A percentile compares a stretch with the other conserved stretches of the same genome.
Conservation (phyloP, 1,284 basidiomycete genomes). For the Meira miltonrushii region DNA sequence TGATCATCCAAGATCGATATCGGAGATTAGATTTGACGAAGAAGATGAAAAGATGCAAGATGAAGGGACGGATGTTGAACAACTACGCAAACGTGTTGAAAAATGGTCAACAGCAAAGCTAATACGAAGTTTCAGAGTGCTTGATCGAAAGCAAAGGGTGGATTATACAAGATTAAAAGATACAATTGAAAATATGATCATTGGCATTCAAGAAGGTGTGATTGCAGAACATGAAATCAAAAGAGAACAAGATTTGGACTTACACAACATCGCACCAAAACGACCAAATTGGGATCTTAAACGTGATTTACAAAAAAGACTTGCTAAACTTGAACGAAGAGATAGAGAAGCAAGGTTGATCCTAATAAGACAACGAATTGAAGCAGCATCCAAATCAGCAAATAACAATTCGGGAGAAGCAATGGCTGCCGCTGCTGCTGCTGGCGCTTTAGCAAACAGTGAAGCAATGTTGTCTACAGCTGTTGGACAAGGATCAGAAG, state of each 20-base stretch:
- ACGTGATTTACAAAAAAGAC: slow-evolving; percentile 82
- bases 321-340: slow-evolving; percentile 77
- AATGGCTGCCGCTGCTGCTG: no score
- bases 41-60: slow-evolving; percentile 5
- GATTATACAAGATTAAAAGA: slow-evolving; percentile 63
- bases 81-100: background rate
- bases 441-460: no score
- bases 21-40: background rate
- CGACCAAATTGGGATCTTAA: slow-evolving; percentile 95
- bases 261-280: slow-evolving; percentile 95
- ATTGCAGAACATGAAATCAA: slow-evolving; percentile 78
- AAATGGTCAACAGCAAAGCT: slow-evolving; percentile 9
- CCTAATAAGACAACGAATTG: slow-evolving; percentile 66
- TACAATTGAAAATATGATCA: slow-evolving; percentile 79
- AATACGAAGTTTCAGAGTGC: slow-evolving; percentile 38
- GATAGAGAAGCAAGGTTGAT: slow-evolving; percentile 88
- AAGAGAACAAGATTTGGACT: slow-evolving; percentile 73
- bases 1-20: background rate
- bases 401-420: background rate
- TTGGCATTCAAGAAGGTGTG: slow-evolving; percentile 76
- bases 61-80: background rate
- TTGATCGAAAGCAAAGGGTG: slow-evolving; percentile 37
- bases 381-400: background rate
- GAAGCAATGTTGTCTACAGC: no score
- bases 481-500: no score